Conservation (phyloP, 768 basidiomycete species). For the Pulveroboletus sp. region DNA sequence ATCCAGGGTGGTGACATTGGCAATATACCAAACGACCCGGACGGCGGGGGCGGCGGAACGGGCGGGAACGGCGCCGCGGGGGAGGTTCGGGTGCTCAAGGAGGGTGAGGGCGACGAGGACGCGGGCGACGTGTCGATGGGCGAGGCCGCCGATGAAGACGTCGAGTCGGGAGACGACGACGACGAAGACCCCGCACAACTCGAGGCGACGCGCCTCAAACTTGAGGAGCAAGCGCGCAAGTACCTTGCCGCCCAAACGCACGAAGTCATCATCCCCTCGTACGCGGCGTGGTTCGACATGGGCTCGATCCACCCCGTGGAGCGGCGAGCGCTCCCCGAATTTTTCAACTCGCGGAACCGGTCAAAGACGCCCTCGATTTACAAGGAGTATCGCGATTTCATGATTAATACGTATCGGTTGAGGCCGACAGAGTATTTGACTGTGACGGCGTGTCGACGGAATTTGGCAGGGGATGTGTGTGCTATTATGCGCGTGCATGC, state of each 20-base stretch:
- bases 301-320: conserved; percentile 91
- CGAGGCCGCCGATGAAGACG: conserved; percentile 73
- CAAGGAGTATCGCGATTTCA: conserved; percentile 99
- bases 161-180: conserved; percentile 77
- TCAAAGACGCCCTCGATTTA: conserved; percentile 96
- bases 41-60: conserved; percentile 14
- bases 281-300: conserved; percentile 98
- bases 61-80: conserved; percentile 24
- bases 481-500: conserved; percentile 99
- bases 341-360: conserved; percentile 94
- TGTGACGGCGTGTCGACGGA: conserved; percentile 93
- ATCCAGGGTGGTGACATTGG: conserved; percentile 75
- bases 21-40: conserved; percentile 53
- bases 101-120: conserved; percentile 65
- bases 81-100: conserved; percentile 40
- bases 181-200: conserved; percentile 84
- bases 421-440: conserved; percentile 95
- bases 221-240: conserved; percentile 86
- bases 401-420: conserved; percentile 97
- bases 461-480: conserved; percentile 97
- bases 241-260: conserved; percentile 98
- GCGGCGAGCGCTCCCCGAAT: conserved; percentile 90
- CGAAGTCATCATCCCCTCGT: conserved; percentile 95
- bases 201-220: conserved; percentile 73
- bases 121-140: conserved; percentile 79